Evolutionary conservation across 352 stramenopile genomes (phyloP).

Genomic region (Phytophthora citricola): DNA sequence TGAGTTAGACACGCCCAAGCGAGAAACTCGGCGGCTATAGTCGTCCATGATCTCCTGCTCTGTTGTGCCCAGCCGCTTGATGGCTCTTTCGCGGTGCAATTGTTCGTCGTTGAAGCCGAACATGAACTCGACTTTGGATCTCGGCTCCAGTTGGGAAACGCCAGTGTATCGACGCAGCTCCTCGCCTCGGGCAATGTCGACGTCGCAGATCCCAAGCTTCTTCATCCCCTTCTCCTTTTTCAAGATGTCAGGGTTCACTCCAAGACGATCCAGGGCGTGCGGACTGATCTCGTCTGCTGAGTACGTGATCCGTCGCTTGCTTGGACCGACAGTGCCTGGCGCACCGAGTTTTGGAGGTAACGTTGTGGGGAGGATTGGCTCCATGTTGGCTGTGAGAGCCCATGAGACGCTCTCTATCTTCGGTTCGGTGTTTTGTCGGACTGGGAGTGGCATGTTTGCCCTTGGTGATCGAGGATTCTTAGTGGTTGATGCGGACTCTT

Average conservation of each 20-base stretch:
- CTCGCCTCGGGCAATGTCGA: slow-evolving; percentile 60
- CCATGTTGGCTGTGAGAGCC: slow-evolving; percentile 22
- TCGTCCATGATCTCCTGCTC: slow-evolving; percentile 75
- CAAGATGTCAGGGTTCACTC: slow-evolving; percentile 66
- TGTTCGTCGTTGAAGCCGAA: slow-evolving; percentile 74
- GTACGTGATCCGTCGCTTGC: slow-evolving; percentile 39
- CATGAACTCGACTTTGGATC: slow-evolving; percentile 63
- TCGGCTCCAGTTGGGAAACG: slow-evolving; percentile 34
- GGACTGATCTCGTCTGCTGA: slow-evolving; percentile 45
- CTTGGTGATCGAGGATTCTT: not conserved
- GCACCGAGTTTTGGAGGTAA: slow-evolving; percentile 18
- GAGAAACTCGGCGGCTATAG: slow-evolving; percentile 58
- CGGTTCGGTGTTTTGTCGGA: slow-evolving; percentile 9
- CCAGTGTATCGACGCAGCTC: slow-evolving; percentile 63
- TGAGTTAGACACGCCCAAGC: slow-evolving; percentile 42
- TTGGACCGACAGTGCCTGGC: slow-evolving; percentile 3
- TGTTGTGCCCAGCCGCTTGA: slow-evolving; percentile 62
- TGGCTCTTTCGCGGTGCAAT: slow-evolving; percentile 60
- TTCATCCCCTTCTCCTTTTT: slow-evolving; percentile 82
- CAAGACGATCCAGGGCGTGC: slow-evolving; percentile 61
- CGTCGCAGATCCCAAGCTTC: slow-evolving; percentile 75
- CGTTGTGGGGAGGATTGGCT: slow-evolving; percentile 22
- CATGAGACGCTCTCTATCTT: slow-evolving; percentile 29
- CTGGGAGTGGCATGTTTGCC: slow-evolving; percentile 10
- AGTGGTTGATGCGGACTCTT: slow-evolving; percentile 3